Conservation (phyloP, 306 rosid species). For the Vigna nakashimae region DNA sequence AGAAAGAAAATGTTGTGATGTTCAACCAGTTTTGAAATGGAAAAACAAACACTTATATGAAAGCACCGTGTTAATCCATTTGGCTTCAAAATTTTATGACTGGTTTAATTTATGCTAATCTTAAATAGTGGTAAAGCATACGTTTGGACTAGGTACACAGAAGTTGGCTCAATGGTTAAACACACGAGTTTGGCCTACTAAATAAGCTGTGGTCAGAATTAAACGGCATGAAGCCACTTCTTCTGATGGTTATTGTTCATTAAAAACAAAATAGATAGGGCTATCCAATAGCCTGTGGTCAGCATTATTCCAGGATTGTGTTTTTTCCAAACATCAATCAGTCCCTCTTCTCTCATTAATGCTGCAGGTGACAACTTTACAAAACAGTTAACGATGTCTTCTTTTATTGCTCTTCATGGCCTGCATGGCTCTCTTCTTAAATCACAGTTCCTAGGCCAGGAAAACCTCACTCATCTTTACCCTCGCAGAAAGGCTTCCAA, state of each 20-base stretch:
- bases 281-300: conserved; percentile 44
- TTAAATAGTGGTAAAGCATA: background rate
- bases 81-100: background rate
- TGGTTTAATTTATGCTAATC: conserved; percentile 8
- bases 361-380: conserved; percentile 26
- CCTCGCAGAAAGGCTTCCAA: conserved; percentile 47
- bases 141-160: background rate
- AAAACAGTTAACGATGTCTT: conserved; percentile 57
- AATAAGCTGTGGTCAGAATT: conserved; percentile 39
- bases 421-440: conserved; percentile 55
- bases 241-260: background rate
- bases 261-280: conserved; percentile 47
- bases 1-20: background rate
- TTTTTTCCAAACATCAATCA: conserved; percentile 11
- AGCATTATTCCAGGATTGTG: conserved; percentile 18
- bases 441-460: conserved; percentile 72
- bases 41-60: background rate
- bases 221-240: background rate
- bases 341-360: conserved; percentile 14
- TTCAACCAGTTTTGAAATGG: background rate
- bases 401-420: conserved; percentile 59
- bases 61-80: background rate
- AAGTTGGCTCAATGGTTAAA: background rate
- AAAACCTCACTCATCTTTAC: conserved; percentile 44
- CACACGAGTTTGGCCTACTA: background rate